Evolutionary conservation across 129 eudicot genomes (phyloP), one percentile per base, ranked within the genome.

Genomic region (Arctium lappa): DNA sequence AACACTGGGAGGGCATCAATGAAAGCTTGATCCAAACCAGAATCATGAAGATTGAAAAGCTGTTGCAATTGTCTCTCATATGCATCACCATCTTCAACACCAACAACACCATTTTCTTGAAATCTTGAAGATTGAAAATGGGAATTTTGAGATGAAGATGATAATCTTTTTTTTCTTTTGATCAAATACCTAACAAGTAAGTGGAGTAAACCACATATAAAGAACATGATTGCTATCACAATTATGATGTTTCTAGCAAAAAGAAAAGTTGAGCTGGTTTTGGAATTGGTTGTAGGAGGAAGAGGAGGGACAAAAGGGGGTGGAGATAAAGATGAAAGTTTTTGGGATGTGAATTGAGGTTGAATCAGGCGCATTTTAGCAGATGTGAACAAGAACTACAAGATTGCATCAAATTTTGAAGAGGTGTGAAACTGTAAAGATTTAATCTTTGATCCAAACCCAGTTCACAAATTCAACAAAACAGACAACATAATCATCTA

Each of bases 1-100:
- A 96, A 96, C 65, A 96, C 92, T 3, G 99, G 99, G 18, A 96
- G 97, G 6, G 99, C 89, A 84, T 96, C 99, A 80, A 93, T 91
- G 63, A 86, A 85, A 81, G 91, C 84, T 74, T 93, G 99, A 82
- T 96, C 99, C 22, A 95, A 77, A 15, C 99, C 99, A 38, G 95
- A 93, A 62, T 93, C 99, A 84, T 95, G 97, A 10, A 91, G 77
- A 72, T 90, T 87, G 78, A 96, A 96, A 34, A 96, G 98, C 30
- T 93, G 95, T 72, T 89, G 94, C 44, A 96, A 87, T 50, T 96
- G 99, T 73, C 99, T 89, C 65, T 90, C 97, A 76, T 84, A 85
- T 46, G 91, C 86, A 44, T 88, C 91, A 74, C 18, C 79, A 74
- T 9, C 77, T 36, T 90, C 83, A 71, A 46, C 40, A 30, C 92